Evolutionary conservation across 345 rosid genomes (phyloP), one percentile per base, ranked within the genome.

Genomic region (Bruguiera gymnorhiza): DNA sequence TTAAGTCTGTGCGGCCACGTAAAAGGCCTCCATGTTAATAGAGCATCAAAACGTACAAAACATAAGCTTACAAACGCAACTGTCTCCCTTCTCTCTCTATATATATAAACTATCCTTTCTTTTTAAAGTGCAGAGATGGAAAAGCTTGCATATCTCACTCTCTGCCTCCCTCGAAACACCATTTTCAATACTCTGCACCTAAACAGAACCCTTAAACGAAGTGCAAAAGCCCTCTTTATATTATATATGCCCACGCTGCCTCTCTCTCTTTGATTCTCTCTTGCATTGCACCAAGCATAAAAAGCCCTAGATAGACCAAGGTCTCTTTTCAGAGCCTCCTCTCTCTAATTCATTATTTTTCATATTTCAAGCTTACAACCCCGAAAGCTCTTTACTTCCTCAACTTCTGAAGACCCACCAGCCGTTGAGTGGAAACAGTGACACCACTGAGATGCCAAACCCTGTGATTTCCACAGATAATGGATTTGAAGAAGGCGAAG

Each of bases 311-410:
- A 26, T 23, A 62, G 52, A 19, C n/a, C 54, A 19, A 70, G 26
- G 23, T 29, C 36, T 6, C 46, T 8, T 60, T 36, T 60, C 50
- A 16, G 26, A 23, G 11, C 66, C 34, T 23, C 27, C 27, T 61
- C 59, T 46, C 30, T 52, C 15, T 61, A 43, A 53, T 16, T 26
- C 55, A 13, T 13, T 24, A n/a, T 2, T 26, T 9, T 23, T 24
- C 39, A 9, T 29, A 24, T 19, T 11, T 20, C 11, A 36, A 10
- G 46, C 37, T 39, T 26, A 24, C 9, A 37, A 26, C 63, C 26
- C 86, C 91, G 98, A 97, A 91, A 82, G 85, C 89, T 69, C 93
- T 86, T 27, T 78, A 70, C 78, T 83, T 89, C 80, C 81, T 86
- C 67, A 86, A 79, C 78, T 82, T 83, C 71, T 82, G 90, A 93